Percentiles rank a stretch among this genome's conserved stretches.
phyloP scores from a whole-genome alignment of 2,329 filamentous ascomycete species.

The Zasmidium citrigriseum region DNA sequence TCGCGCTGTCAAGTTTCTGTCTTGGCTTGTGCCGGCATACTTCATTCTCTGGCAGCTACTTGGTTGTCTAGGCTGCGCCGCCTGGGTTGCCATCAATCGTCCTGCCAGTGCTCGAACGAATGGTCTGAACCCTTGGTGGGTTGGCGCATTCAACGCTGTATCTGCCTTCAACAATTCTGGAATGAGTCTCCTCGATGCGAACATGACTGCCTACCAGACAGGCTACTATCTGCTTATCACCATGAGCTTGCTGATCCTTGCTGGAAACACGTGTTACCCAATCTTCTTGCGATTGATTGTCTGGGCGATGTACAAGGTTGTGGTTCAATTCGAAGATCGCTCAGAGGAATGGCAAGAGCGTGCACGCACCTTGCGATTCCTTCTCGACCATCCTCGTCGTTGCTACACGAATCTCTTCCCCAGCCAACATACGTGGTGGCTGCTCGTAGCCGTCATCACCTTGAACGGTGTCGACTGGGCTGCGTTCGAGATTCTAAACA shows the following conservation, averaged over 20 bases:
- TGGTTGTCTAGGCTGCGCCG: conserved; percentile 60
- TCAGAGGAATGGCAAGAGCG: conserved; percentile 40
- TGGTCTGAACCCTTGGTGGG: conserved; percentile 67
- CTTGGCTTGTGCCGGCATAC: conserved; percentile 62
- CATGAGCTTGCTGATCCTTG: conserved; percentile 47
- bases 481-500: conserved; percentile 55
- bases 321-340: conserved; percentile 38
- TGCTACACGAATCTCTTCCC: conserved; percentile 67
- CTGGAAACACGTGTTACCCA: conserved; percentile 60
- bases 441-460: conserved; percentile 52
- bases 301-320: conserved; percentile 55
- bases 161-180: conserved; percentile 73
- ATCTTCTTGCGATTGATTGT: conserved; percentile 60
- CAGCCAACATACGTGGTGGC: conserved; percentile 59
- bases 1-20: conserved; percentile 60
- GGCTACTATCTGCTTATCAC: conserved; percentile 49
- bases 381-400: conserved; percentile 63
- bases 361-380: conserved; percentile 52
- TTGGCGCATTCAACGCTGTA: conserved; percentile 66
- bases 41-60: conserved; percentile 61
- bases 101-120: conserved; percentile 54
- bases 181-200: conserved; percentile 67
- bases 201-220: conserved; percentile 62
- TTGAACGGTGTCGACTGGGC: conserved; percentile 58
- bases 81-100: conserved; percentile 59